Conservation (phyloP, 2,329 filamentous ascomycete genomes). For the Emmonsia crescens region DNA sequence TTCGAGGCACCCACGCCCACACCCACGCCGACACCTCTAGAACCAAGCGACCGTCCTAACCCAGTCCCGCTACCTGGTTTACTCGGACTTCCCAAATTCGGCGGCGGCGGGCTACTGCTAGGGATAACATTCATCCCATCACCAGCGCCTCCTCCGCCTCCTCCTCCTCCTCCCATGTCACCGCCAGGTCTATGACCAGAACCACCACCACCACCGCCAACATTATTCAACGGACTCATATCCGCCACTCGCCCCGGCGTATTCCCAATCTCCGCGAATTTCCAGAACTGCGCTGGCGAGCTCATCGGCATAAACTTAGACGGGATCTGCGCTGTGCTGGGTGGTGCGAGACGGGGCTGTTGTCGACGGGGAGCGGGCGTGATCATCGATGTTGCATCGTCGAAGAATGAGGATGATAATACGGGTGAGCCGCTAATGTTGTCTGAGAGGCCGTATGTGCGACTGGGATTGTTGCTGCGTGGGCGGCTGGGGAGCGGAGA, state of each 20-base stretch:
- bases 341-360: slow-evolving; percentile 38
- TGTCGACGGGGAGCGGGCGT: slow-evolving; percentile 40
- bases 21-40: slow-evolving; percentile 10
- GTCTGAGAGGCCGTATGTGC: slow-evolving; percentile 32
- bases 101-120: slow-evolving; percentile 39
- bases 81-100: slow-evolving; percentile 35
- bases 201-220: slow-evolving; percentile 21
- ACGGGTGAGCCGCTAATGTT: slow-evolving; percentile 31
- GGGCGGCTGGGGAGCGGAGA: slow-evolving; percentile 30
- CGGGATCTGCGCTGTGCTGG: slow-evolving; percentile 39
- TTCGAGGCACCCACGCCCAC: slow-evolving; percentile 13
- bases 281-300: slow-evolving; percentile 42
- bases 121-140: slow-evolving; percentile 21
- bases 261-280: slow-evolving; percentile 37
- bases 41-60: slow-evolving; percentile 4
- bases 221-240: slow-evolving; percentile 34
- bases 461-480: slow-evolving; percentile 19
- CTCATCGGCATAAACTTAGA: slow-evolving; percentile 44
- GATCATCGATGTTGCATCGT: slow-evolving; percentile 38
- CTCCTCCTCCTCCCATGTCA: neutral
- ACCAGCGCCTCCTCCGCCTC: slow-evolving; percentile 4
- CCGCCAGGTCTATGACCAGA: slow-evolving; percentile 5
- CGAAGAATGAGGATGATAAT: slow-evolving; percentile 39
- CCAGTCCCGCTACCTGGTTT: slow-evolving; percentile 24
- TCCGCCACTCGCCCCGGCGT: slow-evolving; percentile 34